Evolutionary conservation across 148 eudicot genomes (phyloP).

Genomic region (Vaccinium darrowii): DNA sequence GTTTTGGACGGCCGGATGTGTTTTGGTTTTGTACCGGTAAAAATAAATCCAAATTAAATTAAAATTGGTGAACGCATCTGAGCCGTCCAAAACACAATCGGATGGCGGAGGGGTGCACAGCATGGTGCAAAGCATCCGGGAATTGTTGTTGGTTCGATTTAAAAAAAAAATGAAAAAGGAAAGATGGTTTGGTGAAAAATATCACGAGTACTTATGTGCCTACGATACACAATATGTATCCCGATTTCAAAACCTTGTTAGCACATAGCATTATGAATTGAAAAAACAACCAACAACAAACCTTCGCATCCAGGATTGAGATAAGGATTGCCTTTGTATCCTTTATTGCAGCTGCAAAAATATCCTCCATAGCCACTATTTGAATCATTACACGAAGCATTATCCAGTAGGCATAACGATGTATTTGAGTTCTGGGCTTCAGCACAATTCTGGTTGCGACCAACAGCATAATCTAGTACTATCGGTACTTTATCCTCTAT

Average conservation of each 20-base stretch:
- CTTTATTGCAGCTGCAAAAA: conserved; percentile 28
- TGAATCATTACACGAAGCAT: conserved; percentile 23
- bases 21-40: no score
- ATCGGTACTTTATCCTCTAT: conserved; percentile 20
- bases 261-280: background rate
- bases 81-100: no score
- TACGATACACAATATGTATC: no score
- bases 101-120: no score
- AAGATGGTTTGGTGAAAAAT: no score
- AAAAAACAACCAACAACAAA: background rate
- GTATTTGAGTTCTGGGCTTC: conserved; percentile 2
- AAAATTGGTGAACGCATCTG: no score
- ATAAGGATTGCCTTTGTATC: conserved; percentile 32
- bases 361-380: conserved; percentile 24
- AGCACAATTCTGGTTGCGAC: conserved; percentile 24
- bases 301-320: conserved; percentile 24
- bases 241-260: no score
- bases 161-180: no score
- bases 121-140: no score
- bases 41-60: no score
- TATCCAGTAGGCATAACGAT: conserved; percentile 14
- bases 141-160: no score
- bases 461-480: conserved; percentile 33
- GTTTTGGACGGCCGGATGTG: no score
- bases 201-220: background rate